These are phyloP conservation scores for Neoconidiobolus thromboides DNA, from an alignment of 371 early-diverging fungal species.

Conservation along the genomic window DNA sequence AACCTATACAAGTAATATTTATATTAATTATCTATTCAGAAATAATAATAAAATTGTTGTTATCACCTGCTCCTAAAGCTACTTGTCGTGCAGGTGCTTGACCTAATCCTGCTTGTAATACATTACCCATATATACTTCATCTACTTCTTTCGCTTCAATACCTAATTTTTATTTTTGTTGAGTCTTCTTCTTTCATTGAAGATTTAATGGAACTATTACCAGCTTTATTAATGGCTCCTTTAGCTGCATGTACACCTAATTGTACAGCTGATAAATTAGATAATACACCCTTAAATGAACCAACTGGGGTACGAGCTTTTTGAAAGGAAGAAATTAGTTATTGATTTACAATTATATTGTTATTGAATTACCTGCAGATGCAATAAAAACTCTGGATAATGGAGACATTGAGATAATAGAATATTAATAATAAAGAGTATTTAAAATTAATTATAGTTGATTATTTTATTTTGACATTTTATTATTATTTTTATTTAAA, in stretches of 20 bases:
- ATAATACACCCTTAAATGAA: slow-evolving; percentile 44
- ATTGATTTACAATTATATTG: too few species aligned
- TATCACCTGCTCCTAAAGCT: slow-evolving; percentile 34
- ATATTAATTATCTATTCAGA: neutral
- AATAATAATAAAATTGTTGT: neutral
- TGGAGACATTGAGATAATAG: too few species aligned
- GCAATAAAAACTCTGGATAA: too few species aligned
- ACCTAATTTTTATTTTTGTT: slow-evolving; percentile 11
- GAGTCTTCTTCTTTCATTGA: neutral
- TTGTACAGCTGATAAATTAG: slow-evolving; percentile 36
- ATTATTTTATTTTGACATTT: too few species aligned
- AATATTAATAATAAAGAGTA: too few species aligned
- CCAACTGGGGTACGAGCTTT: slow-evolving; percentile 53
- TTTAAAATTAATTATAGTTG: too few species aligned
- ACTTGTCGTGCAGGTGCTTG: slow-evolving; percentile 82
- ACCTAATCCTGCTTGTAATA: slow-evolving; percentile 59
- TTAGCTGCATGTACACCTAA: slow-evolving; percentile 54
- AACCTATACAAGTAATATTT: slow-evolving; percentile 23
- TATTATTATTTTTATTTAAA: too few species aligned
- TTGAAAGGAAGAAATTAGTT: too few species aligned
- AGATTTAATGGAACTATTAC: slow-evolving; percentile 10
- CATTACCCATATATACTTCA: slow-evolving; percentile 83
- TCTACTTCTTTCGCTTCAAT: slow-evolving; percentile 50
- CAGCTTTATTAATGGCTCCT: slow-evolving; percentile 41
- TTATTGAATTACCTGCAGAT: too few species aligned